Conservation (phyloP, 2,329 filamentous ascomycete species). For the Mariannaea elegans region DNA sequence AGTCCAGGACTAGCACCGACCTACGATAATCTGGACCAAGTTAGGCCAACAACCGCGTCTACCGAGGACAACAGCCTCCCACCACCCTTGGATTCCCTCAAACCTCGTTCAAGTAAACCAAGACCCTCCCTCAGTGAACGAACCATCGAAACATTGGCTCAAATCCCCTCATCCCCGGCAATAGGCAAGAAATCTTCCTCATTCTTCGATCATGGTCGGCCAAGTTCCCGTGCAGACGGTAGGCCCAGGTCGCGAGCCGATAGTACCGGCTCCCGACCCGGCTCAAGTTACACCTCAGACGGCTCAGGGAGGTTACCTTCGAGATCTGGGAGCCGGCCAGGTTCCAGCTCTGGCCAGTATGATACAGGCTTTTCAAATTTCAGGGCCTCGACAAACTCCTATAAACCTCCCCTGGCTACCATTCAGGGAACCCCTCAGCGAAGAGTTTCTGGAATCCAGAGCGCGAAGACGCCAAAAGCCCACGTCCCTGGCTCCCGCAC, state of each 20-base stretch:
- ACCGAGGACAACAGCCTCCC: constrained; percentile 26
- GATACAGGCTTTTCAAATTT: constrained; percentile 50
- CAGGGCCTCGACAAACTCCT: constrained; percentile 54
- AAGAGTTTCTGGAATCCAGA: constrained; percentile 30
- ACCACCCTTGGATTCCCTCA: constrained; percentile 31
- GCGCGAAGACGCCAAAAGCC: constrained; percentile 36
- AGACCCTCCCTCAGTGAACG: constrained; percentile 78
- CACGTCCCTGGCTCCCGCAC: constrained; percentile 35
- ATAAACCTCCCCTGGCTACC: constrained; percentile 53
- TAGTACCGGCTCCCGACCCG: constrained; percentile 57
- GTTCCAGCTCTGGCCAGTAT: constrained; percentile 61
- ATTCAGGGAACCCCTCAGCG: constrained; percentile 56
- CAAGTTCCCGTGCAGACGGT: constrained; percentile 57
- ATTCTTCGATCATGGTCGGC: constrained; percentile 75
- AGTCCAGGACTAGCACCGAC: constrained; percentile 28
- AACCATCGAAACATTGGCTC: constrained; percentile 84
- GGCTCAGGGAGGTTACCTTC: constrained; percentile 62
- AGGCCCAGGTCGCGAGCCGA: constrained; percentile 58
- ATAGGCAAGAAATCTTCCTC: constrained; percentile 72
- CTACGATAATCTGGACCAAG: constrained; percentile 32
- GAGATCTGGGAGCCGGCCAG: constrained; percentile 62
- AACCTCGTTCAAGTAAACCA: constrained; percentile 39
- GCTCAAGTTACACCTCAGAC: constrained; percentile 70
- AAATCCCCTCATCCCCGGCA: constrained; percentile 80
- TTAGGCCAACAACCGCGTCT: constrained; percentile 28